Conservation (phyloP, 345 rosid genomes). For the Ceriops decandra region DNA sequence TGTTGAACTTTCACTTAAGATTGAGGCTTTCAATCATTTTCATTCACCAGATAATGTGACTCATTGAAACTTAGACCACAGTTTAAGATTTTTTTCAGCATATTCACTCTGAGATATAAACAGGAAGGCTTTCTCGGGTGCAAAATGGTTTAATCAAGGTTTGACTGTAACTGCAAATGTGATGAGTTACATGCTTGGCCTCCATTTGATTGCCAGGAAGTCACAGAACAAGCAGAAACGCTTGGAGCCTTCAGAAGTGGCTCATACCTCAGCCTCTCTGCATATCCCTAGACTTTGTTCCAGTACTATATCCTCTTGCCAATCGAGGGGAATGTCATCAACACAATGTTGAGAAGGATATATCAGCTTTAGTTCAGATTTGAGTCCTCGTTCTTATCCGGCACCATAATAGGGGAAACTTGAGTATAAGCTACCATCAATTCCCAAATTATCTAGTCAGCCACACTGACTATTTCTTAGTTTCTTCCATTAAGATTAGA, state of each 20-base stretch:
- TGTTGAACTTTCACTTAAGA: background rate
- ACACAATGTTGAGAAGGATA: background rate
- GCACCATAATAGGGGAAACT: background rate
- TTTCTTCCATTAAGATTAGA: background rate
- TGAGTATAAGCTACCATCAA: background rate
- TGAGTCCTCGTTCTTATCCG: background rate
- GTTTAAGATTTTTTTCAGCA: background rate
- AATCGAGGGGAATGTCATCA: background rate
- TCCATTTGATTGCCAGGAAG: background rate
- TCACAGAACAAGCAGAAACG: background rate
- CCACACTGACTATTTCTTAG: background rate
- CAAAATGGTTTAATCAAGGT: background rate
- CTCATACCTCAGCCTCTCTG: background rate
- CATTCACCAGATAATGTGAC: background rate
- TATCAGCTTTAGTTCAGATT: background rate
- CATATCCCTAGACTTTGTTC: background rate
- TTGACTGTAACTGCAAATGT: background rate
- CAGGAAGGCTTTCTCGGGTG: background rate
- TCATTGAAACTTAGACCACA: background rate
- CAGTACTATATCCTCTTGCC: background rate
- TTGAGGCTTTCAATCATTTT: background rate
- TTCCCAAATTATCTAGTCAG: background rate
- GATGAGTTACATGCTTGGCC: background rate
- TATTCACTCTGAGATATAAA: slow-evolving; percentile 1
- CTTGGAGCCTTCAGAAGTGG: background rate